Evolutionary conservation across 2,329 filamentous ascomycete genomes (phyloP).

Genomic region (Trichocomaceae sp.): DNA sequence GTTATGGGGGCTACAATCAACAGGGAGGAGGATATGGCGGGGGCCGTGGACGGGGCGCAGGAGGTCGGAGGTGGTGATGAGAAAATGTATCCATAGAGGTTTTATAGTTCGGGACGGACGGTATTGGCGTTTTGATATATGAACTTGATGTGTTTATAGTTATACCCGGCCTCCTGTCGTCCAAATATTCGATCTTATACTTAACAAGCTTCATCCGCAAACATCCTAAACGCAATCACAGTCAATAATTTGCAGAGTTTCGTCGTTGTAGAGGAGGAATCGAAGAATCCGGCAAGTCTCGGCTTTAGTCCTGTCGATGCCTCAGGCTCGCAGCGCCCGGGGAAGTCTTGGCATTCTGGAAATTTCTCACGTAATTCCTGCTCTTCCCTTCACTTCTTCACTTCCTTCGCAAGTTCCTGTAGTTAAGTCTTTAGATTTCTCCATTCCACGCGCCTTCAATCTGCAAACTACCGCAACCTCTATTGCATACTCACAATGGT

Average conservation of each 20-base stretch:
- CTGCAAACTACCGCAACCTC: conserved; percentile 4
- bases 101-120: conserved; percentile 2
- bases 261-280: neutral
- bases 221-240: too few species aligned
- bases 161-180: neutral
- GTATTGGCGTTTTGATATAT: conserved; percentile 9
- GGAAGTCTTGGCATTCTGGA: conserved; percentile 40
- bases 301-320: conserved; percentile 17
- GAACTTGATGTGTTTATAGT: neutral
- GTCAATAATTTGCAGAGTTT: neutral
- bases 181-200: neutral
- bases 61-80: conserved; percentile 33
- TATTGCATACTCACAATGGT: conserved; percentile 11
- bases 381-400: conserved; percentile 17
- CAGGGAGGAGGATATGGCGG: conserved; percentile 31
- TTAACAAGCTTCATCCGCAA: neutral
- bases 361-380: conserved; percentile 32
- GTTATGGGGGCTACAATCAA: conserved; percentile 37
- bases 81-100: conserved; percentile 3
- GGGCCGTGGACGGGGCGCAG: conserved; percentile 29
- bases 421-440: conserved; percentile 2
- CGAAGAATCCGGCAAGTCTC: conserved; percentile 21
- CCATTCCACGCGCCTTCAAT: neutral
- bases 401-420: neutral
- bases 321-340: neutral